Percentiles rank a stretch among this genome's conserved stretches.
Conservation (phyloP, 2,329 filamentous ascomycete species). For the Fusarium goolgardi region DNA sequence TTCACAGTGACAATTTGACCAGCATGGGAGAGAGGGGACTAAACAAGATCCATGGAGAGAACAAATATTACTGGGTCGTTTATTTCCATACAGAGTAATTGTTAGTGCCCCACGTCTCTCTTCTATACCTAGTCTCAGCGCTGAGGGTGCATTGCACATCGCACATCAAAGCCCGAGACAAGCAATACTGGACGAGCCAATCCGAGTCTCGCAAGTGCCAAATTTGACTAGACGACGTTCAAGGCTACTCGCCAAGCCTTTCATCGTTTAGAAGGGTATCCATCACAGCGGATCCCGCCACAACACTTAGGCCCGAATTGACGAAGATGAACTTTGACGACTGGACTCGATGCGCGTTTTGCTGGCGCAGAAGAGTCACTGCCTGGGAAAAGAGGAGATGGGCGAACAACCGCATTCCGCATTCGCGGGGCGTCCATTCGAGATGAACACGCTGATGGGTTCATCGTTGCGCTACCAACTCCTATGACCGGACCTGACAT, state of each 20-base stretch:
- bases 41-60: constrained; percentile 14
- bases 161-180: constrained; percentile 37
- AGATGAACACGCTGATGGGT: constrained; percentile 2
- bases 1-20: constrained; percentile 9
- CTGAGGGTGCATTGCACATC: constrained; percentile 30
- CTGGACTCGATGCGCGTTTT: constrained; percentile 32
- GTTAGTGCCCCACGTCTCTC: constrained; percentile 28
- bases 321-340: constrained; percentile 26
- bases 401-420: constrained; percentile 3
- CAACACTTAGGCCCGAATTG: constrained; percentile 40
- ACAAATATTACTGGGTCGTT: constrained; percentile 29
- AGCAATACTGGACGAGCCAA: constrained; percentile 4
- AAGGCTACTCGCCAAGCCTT: constrained; percentile 32
- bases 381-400: not conserved
- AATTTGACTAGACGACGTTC: constrained; percentile 11
- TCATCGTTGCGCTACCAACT: constrained; percentile 19
- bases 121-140: constrained; percentile 20
- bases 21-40: constrained; percentile 12
- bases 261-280: constrained; percentile 30
- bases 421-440: constrained; percentile 7
- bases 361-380: constrained; percentile 26
- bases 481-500: constrained; percentile 13
- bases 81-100: constrained; percentile 23
- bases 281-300: constrained; percentile 39
- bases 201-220: not conserved